These are phyloP conservation scores for Nicotiana obtusifolia DNA, from an alignment of 257 asterid species.

Conservation along the genomic window DNA sequence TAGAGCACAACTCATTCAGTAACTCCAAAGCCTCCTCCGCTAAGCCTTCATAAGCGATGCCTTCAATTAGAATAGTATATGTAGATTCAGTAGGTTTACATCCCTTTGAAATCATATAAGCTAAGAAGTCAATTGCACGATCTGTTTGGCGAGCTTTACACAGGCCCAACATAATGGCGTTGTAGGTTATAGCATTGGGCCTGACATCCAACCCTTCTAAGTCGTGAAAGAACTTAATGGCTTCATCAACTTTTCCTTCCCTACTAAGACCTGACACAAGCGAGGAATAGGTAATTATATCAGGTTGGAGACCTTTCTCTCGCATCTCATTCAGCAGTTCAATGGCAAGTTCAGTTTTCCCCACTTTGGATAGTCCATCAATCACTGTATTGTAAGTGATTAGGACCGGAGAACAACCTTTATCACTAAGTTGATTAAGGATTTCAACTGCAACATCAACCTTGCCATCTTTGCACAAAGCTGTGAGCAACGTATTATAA, in stretches of 20 bases:
- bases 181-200: slow-evolving; percentile 65
- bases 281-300: slow-evolving; percentile 62
- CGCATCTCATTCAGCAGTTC: slow-evolving; percentile 59
- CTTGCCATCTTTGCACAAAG: slow-evolving; percentile 79
- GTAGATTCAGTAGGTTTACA: slow-evolving; percentile 82
- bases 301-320: slow-evolving; percentile 60
- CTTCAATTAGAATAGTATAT: slow-evolving; percentile 71
- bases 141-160: slow-evolving; percentile 73
- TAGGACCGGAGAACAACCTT: slow-evolving; percentile 73
- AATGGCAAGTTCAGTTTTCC: slow-evolving; percentile 57
- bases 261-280: slow-evolving; percentile 66
- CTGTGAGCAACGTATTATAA: slow-evolving; percentile 74
- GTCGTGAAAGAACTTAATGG: slow-evolving; percentile 54
- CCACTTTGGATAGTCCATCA: slow-evolving; percentile 72
- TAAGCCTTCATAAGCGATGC: slow-evolving; percentile 64
- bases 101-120: slow-evolving; percentile 61
- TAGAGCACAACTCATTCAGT: slow-evolving; percentile 53
- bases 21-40: slow-evolving; percentile 65
- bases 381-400: slow-evolving; percentile 83
- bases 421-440: slow-evolving; percentile 53
- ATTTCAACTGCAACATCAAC: slow-evolving; percentile 74
- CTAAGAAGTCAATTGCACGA: slow-evolving; percentile 77
- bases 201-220: slow-evolving; percentile 53
- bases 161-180: slow-evolving; percentile 68
- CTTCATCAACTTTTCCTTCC: slow-evolving; percentile 76